Evolutionary conservation across 495 filamentous ascomycete genomes (phyloP), one percentile per base, ranked within the genome.

Genomic region (Talaromyces stipitatus): DNA sequence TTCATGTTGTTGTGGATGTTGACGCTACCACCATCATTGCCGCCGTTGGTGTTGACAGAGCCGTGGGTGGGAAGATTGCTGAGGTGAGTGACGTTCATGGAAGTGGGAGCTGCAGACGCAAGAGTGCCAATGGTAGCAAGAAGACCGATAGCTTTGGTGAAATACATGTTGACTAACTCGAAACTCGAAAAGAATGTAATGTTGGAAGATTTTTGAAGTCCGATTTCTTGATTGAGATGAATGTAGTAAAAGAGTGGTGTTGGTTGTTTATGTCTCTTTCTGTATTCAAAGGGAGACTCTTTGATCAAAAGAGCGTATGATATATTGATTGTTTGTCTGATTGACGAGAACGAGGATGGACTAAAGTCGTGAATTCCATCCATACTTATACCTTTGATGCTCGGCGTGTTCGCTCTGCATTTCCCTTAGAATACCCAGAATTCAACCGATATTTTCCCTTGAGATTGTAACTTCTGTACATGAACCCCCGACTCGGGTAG

Each of bases 81-180:
- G 48, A 11, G 16, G 26, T 10, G 27, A 26, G 16, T 30, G 48
- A 11, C 23, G 16, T 48, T 48, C 45, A 30, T 28, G 2, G 48
- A 30, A 30, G 27, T 50, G 61, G 65, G 69, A 28, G 76, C 66
- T 41, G 75, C 75, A 36, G 72, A 62, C 50, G 69, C 58, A 58
- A 75, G 60, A 61, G 69, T 58, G 46, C 70, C 66, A 53, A 75
- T 66, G 59, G 64, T 63, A 61, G 73, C 69, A 50, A 67, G 64
- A 54, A 72, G 52, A 61, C 68, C 66, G 62, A 76, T 54, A 58
- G 69, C 62, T 67, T 75, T 75, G 64, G 67, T 65, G 72, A 78
- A 76, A 64, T 76, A 29, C 56, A 58, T 78, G 64, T 71, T 78
- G 70, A 71, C 60, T 71, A 20, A 20, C n/a, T n/a, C n/a, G 54